Evolutionary conservation across 1,284 basidiomycete genomes (phyloP), one percentile per base, ranked within the genome.

Genomic region (Athelia psychrophila): DNA sequence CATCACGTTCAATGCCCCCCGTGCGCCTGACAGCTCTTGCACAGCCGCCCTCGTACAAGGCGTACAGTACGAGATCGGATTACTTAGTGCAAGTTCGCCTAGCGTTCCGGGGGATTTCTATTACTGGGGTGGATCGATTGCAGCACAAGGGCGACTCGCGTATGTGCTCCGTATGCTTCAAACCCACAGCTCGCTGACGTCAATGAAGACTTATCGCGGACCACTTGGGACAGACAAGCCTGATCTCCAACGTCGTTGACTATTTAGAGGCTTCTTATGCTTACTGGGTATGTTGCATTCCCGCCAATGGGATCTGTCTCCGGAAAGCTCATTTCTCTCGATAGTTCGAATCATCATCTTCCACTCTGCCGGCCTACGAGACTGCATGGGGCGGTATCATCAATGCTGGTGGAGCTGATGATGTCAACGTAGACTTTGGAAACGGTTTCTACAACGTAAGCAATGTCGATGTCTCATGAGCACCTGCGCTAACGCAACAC

Each of bases 381-480:
- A 69, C 66, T 18, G 65, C 54, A 0, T 70, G 68, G 68, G 68
- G 68, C 30, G 68, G 68, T 24, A 65, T 70, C 20, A 67, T 70
- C 24, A 63, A 67, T 48, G 58, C 60, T 18, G 60, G 63, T 3
- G 67, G 68, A 1, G 64, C 60, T 23, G 63, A 62, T 48, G 59
- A 68, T 47, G 51, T 61, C 20, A 64, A 62, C 49, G 62, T 69
- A 16, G 68, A 70, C 48, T 70, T 56, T 35, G 68, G 68, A 16
- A 70, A 70, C 50, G 68, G 68, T 13, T 69, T 63, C 20, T 69
- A 69, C 54, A 69, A 68, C 50, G 68, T 67, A 48, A 65, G 69
- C 48, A 66, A 66, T 49, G 69, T 69, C 58, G 49, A 68, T 30
- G 5, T 30, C 27, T 30, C 27, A 30, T 5, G 6, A 13, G 6